Percentiles rank a stretch among this genome's conserved stretches.
phyloP scores from a whole-genome alignment of 768 basidiomycete genomes.

The Boletellus sp. region DNA sequence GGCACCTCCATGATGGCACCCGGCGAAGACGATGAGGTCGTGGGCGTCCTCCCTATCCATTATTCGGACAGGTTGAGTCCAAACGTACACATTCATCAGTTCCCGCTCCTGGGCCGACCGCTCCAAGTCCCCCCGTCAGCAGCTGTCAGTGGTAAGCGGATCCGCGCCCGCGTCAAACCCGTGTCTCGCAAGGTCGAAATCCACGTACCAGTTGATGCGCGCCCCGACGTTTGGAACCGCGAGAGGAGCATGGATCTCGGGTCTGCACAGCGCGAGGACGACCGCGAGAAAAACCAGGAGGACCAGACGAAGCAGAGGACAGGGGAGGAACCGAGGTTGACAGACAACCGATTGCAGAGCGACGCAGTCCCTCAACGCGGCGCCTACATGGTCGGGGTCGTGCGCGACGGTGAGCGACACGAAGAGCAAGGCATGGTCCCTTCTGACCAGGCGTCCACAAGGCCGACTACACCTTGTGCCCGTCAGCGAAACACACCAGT shows the following conservation, averaged over 20 bases:
- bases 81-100: slow-evolving; percentile 76
- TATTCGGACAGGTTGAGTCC: slow-evolving; percentile 59
- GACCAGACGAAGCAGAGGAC: slow-evolving; percentile 41
- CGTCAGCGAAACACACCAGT: slow-evolving; percentile 73
- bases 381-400: slow-evolving; percentile 70
- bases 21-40: slow-evolving; percentile 55
- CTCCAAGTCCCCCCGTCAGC: slow-evolving; percentile 78
- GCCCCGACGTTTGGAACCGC: slow-evolving; percentile 77
- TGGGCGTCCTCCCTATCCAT: slow-evolving; percentile 68
- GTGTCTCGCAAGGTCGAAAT: slow-evolving; percentile 62
- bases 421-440: background rate
- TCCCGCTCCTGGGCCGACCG: slow-evolving; percentile 69
- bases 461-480: slow-evolving; percentile 77
- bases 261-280: slow-evolving; percentile 63
- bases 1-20: slow-evolving; percentile 16
- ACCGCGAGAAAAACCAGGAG: slow-evolving; percentile 74
- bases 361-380: slow-evolving; percentile 66
- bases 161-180: slow-evolving; percentile 70
- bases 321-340: slow-evolving; percentile 59
- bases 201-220: slow-evolving; percentile 77
- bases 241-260: slow-evolving; percentile 68
- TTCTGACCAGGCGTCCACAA: slow-evolving; percentile 27
- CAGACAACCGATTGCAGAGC: slow-evolving; percentile 68
- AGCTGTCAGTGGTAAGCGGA: slow-evolving; percentile 65
- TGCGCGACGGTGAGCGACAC: slow-evolving; percentile 58